Evolutionary conservation across 768 basidiomycete species (phyloP).

Genomic region (Pisolithus microcarpus): DNA sequence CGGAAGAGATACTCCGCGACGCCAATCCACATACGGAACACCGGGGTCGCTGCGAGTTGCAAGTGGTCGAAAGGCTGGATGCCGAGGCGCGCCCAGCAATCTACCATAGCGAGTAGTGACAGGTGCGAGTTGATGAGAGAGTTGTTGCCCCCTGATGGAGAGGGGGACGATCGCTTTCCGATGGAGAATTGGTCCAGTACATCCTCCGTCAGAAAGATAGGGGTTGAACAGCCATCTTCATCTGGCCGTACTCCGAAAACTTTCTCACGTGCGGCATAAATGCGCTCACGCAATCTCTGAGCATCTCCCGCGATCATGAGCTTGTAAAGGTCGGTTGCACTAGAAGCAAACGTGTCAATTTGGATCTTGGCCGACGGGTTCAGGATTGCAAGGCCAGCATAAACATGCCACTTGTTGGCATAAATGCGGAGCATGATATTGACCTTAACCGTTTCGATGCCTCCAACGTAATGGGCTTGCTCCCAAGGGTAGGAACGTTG

Average conservation of each 20-base stretch:
- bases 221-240: constrained; percentile 29
- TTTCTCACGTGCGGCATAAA: constrained; percentile 63
- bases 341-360: constrained; percentile 86
- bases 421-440: constrained; percentile 97
- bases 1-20: constrained; percentile 95
- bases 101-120: constrained; percentile 94
- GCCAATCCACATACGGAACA: constrained; percentile 95
- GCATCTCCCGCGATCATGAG: constrained; percentile 72
- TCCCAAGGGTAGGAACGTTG: constrained; percentile 88
- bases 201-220: constrained; percentile 78
- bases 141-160: constrained; percentile 5
- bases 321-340: constrained; percentile 87
- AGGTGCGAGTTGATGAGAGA: constrained; percentile 77
- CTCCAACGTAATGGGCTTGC: constrained; percentile 88
- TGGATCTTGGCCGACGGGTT: constrained; percentile 86
- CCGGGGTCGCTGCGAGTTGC: constrained; percentile 87
- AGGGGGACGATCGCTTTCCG: constrained; percentile 33
- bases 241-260: constrained; percentile 59
- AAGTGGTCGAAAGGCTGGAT: constrained; percentile 91
- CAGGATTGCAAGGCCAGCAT: constrained; percentile 95
- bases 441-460: constrained; percentile 94
- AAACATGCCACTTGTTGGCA: constrained; percentile 97
- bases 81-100: constrained; percentile 85
- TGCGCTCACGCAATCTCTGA: constrained; percentile 53
- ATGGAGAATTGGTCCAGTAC: constrained; percentile 88